Evolutionary conservation across 805 yeast genomes (phyloP), one percentile per base, ranked within the genome.

Genomic region (Metschnikowia kunwiensis): DNA sequence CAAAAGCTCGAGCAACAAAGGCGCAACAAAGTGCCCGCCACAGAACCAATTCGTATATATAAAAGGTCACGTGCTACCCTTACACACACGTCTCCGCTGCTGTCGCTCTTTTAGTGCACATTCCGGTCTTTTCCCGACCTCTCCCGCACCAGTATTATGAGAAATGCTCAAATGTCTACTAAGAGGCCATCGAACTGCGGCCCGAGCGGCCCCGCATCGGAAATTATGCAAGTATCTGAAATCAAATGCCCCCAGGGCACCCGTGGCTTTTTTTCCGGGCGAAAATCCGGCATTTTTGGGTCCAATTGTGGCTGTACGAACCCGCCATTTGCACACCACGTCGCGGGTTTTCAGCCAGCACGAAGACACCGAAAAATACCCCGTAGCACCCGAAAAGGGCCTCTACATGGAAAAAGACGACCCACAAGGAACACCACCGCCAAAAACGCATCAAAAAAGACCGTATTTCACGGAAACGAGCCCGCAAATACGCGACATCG

Each of bases 401-500:
- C 6, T 5, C 29, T 7, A 3, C 29, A 12, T 14, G 24, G 24
- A 21, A n/a, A n/a, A 9, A 24, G n/a, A 24, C 26, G 26, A 13
- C 8, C n/a, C 13, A 9, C 14, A 5, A 24, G n/a, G 14, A 21
- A 7, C 20, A 10, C 15, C 11, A 16, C 5, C 21, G 14, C 26
- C 26, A 14, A 18, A 27, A 19, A n/a, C 22, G 3, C 23, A 28
- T 17, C 17, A 13, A 7, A 16, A 22, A 17, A 19, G 14, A 17
- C 16, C 32, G 5, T 34, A 31, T 34, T 32, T 28, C 17, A 27
- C 29, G 12, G 27, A 34, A 12, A 39, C 29, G 12, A 16, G 17
- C n/a, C 16, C 24, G 11, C 22, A 17, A 2, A n/a, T 19, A 9
- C 29, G 30, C 7, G 48, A 49, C 36, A 32, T 56, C 23, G 43